Evolutionary conservation across 495 filamentous ascomycete species (phyloP).

Genomic region (Pyrenopolyporus hunteri): DNA sequence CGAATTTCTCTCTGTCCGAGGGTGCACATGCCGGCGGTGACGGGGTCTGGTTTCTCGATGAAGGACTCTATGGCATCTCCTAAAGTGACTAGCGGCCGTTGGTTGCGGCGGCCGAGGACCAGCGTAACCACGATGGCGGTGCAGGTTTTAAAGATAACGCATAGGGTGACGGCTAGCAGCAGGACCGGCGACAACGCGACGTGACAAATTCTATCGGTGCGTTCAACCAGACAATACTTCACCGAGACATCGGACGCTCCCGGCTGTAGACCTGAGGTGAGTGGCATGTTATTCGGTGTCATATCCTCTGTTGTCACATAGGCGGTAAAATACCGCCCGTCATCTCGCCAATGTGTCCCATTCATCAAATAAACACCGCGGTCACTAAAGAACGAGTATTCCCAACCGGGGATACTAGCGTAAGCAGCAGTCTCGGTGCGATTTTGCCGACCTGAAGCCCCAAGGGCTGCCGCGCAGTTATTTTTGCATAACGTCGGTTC

Average conservation of each 20-base stretch:
- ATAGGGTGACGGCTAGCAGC: conserved; percentile 43
- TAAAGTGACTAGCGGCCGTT: conserved; percentile 52
- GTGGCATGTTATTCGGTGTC: too few species aligned
- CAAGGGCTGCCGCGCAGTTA: conserved; percentile 4
- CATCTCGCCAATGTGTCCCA: neutral
- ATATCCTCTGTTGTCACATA: too few species aligned
- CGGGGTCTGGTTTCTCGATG: conserved; percentile 48
- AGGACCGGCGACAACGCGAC: conserved; percentile 41
- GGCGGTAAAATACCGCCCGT: conserved; percentile 4
- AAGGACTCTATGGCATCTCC: conserved; percentile 61
- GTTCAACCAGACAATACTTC: conserved; percentile 31
- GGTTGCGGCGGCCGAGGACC: conserved; percentile 36
- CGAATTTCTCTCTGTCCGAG: conserved; percentile 26
- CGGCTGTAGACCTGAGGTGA: conserved; percentile 25
- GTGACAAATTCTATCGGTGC: conserved; percentile 23
- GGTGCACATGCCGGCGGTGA: conserved; percentile 45
- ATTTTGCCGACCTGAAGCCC: neutral
- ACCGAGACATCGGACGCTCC: conserved; percentile 12
- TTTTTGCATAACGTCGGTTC: neutral
- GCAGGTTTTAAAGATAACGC: conserved; percentile 46
- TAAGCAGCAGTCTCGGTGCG: neutral
- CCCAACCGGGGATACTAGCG: neutral
- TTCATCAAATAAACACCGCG: neutral
- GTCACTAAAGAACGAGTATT: conserved; percentile 19
- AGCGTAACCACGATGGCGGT: conserved; percentile 43